A percentile compares a stretch with the other conserved stretches of the same genome.
Evolutionary conservation across 306 rosid genomes (phyloP).

Genomic region (Cucurbita argyrosperma): DNA sequence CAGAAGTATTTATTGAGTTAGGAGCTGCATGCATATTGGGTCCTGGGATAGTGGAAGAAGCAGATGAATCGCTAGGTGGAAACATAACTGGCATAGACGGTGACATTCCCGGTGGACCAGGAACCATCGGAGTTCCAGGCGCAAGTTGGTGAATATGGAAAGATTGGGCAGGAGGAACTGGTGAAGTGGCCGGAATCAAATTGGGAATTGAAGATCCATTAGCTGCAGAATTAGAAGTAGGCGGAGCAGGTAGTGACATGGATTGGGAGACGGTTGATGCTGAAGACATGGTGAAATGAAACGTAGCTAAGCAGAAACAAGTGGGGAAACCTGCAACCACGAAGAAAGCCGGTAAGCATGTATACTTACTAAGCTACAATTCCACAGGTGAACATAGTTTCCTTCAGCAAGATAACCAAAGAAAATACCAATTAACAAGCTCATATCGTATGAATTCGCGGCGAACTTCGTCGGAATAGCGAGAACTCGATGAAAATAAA

Average conservation of each 20-base stretch:
- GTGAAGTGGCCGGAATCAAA: slow-evolving; percentile 28
- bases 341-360: slow-evolving; percentile 2
- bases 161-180: slow-evolving; percentile 35
- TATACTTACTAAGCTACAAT: too few species aligned
- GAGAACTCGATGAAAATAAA: too few species aligned
- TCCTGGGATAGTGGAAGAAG: slow-evolving; percentile 30
- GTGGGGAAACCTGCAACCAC: slow-evolving; percentile 29
- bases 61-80: slow-evolving; percentile 12
- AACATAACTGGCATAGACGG: slow-evolving; percentile 24
- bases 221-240: slow-evolving; percentile 24
- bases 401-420: too few species aligned
- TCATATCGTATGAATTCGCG: too few species aligned
- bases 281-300: slow-evolving; percentile 25
- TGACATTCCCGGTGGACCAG: slow-evolving; percentile 59
- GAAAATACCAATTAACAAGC: too few species aligned
- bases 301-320: slow-evolving; percentile 26
- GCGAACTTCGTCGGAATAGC: too few species aligned
- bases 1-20: slow-evolving; percentile 20
- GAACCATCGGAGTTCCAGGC: slow-evolving; percentile 44
- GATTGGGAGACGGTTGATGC: slow-evolving; percentile 29
- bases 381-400: too few species aligned
- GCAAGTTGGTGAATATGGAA: slow-evolving; percentile 29
- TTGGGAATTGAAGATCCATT: slow-evolving; percentile 33
- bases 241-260: slow-evolving; percentile 17
- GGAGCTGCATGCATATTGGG: slow-evolving; percentile 35